A percentile compares a stretch with the other conserved stretches of the same genome.
These are phyloP conservation scores for Vitis amurensis DNA, from an alignment of 164 flowering plant species.

Conservation along the genomic window DNA sequence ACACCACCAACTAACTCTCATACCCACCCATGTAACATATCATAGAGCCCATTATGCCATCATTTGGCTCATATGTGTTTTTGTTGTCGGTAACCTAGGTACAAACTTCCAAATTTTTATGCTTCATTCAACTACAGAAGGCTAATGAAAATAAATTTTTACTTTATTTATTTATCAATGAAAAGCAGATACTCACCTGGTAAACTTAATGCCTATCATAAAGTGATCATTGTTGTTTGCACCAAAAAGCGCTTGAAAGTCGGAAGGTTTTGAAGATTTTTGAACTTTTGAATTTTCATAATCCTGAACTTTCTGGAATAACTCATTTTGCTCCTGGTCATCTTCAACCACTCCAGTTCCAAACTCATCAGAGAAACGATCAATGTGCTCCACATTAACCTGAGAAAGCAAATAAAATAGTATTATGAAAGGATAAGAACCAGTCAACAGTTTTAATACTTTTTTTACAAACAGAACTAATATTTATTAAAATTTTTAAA, in stretches of 20 bases:
- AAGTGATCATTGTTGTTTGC: slow-evolving; percentile 76
- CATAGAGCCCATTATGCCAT: no score
- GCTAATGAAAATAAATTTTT: slow-evolving; percentile 1
- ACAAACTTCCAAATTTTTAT: no score
- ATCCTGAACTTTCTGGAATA: slow-evolving; percentile 16
- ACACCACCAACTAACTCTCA: no score
- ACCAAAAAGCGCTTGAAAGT: slow-evolving; percentile 69
- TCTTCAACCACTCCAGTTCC: slow-evolving; percentile 52
- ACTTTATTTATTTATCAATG: no score
- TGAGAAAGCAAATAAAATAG: slow-evolving; percentile 21
- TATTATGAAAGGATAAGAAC: not conserved
- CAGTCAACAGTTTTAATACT: not conserved
- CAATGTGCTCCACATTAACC: slow-evolving; percentile 71
- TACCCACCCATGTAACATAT: no score
- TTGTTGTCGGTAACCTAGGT: no score
- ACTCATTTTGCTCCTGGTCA: slow-evolving; percentile 21
- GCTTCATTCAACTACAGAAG: no score
- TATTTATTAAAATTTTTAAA: no score
- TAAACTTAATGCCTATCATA: slow-evolving; percentile 85
- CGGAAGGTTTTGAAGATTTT: slow-evolving; percentile 74
- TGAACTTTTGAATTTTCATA: slow-evolving; percentile 23
- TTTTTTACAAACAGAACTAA: not conserved
- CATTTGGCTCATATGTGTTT: no score
- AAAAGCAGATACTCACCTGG: slow-evolving; percentile 44
- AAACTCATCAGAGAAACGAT: slow-evolving; percentile 68